phyloP scores from a whole-genome alignment of 345 rosid genomes.

The Citrus trifoliata region DNA sequence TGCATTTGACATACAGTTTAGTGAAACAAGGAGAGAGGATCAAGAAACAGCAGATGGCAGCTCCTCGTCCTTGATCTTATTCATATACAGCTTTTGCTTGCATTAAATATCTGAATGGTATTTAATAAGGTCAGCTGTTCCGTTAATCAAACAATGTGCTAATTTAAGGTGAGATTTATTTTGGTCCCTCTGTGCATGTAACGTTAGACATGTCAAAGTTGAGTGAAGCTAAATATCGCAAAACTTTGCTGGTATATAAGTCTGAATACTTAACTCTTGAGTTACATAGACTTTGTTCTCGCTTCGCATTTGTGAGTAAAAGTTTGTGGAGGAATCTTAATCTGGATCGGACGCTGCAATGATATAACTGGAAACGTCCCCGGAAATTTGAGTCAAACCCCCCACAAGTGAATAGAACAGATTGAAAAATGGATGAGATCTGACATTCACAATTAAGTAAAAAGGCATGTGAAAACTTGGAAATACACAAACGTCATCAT shows the following conservation, averaged over 20 bases:
- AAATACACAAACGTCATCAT: not conserved
- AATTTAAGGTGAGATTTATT: not conserved
- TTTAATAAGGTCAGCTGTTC: not conserved
- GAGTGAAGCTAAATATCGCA: not conserved
- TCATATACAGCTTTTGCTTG: not conserved
- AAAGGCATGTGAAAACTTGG: not conserved
- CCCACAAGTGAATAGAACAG: not conserved
- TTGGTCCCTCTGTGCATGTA: not conserved
- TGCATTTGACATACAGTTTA: conserved; percentile 47
- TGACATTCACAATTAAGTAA: not conserved
- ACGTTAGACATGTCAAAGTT: not conserved
- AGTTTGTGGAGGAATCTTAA: not conserved
- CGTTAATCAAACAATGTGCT: not conserved
- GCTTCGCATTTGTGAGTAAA: not conserved
- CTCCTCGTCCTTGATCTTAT: conserved; percentile 65
- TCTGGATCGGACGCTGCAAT: not conserved
- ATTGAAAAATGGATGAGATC: not conserved
- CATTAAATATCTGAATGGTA: not conserved
- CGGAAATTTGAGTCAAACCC: too few species aligned
- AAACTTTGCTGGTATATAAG: not conserved
- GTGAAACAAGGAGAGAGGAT: conserved; percentile 66
- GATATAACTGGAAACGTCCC: not conserved
- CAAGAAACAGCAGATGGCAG: conserved; percentile 95
- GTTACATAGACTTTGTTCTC: not conserved
- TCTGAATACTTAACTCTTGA: too few species aligned